phyloP scores from a whole-genome alignment of 176 grass and related monocot species.

The Poa annua region DNA sequence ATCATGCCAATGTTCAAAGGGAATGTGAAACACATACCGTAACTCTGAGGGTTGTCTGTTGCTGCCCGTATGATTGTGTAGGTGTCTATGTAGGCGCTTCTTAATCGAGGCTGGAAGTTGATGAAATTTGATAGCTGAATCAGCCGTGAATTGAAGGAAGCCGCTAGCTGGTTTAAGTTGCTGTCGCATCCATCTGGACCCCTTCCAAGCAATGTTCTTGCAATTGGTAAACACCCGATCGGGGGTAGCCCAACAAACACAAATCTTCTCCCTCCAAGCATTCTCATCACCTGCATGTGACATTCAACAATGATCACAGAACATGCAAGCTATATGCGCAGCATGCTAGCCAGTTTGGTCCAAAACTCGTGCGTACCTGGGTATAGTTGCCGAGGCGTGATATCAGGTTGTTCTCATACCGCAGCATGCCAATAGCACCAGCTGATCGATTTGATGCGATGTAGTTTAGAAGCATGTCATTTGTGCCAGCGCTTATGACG shows the following conservation, averaged over 20 bases:
- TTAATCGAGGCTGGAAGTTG: constrained; percentile 39
- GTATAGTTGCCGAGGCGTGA: constrained; percentile 53
- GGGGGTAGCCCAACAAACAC: constrained; percentile 62
- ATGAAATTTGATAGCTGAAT: constrained; percentile 37
- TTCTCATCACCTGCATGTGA: constrained; percentile 53
- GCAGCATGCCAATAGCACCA: constrained; percentile 2
- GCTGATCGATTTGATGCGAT: constrained; percentile 45
- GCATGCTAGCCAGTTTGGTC: neutral
- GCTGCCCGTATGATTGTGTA: constrained; percentile 49
- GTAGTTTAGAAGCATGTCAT: constrained; percentile 54
- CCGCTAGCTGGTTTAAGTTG: constrained; percentile 52
- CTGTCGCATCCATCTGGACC: constrained; percentile 53
- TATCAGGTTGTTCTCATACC: constrained; percentile 62
- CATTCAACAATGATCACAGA: neutral
- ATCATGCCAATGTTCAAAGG: neutral
- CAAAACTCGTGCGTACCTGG: constrained; percentile 35
- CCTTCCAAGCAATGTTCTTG: constrained; percentile 51
- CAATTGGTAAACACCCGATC: constrained; percentile 60
- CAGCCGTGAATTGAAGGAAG: constrained; percentile 68
- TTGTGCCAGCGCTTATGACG: constrained; percentile 61
- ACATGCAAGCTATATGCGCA: neutral
- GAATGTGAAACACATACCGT: constrained; percentile 36
- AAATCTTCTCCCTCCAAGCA: constrained; percentile 65
- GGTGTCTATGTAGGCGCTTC: constrained; percentile 55
- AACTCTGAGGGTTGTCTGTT: constrained; percentile 49